Base-by-base conservation (phyloP, 345 rosid genomes). In the Eucalyptus curtisii region DNA sequence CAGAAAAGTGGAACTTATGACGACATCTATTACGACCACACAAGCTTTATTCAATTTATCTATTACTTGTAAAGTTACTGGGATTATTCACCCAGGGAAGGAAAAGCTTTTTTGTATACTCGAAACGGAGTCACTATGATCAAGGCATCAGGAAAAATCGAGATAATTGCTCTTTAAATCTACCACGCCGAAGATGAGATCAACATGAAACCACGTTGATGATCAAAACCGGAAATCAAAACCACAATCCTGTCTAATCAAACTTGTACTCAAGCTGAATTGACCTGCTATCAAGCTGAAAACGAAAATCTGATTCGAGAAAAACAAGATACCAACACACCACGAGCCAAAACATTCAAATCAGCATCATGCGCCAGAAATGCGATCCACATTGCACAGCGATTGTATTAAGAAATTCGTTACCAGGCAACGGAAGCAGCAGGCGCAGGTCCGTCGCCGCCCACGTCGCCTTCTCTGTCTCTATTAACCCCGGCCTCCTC, bases 381-480 rank as follows among this genome's bases (percentile, higher is more conserved):
- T 86, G 44, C 30, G 24, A 49, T 50, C 59, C 87, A 86, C 53
- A 50, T 86, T 49, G 61, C 40, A 24, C 59, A 50, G 37, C 20
- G 25, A 86, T n/a, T 24, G 64, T 20, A 76, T 76, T 19, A 40
- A 37, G 47, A 37, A 76, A 76, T 24, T 37, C 45, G 44, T 86
- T 86, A 86, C 87, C 87, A 86, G 53, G 64, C 87, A 31, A 27
- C 27, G 13, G 30, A 40, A 86, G 45, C 53, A 16, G 87, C 91
- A 22, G 82, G 82, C 47, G 45, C 47, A 76, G 82, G 82, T 37
- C 82, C 47, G 45, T 76, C 95, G 14, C 93, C 95, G 42, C 90
- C 90, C 16, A 82, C 42, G 16, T 87, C 92, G 61, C 91, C 94
- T 24, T 87, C 88, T 88, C 93, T 91, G 66, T 90, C 93, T 90